A percentile compares a stretch with the other conserved stretches of the same genome.
These are phyloP conservation scores for Myriosclerotinia scirpicola DNA, from an alignment of 2,329 filamentous ascomycete genomes.

Conservation along the genomic window DNA sequence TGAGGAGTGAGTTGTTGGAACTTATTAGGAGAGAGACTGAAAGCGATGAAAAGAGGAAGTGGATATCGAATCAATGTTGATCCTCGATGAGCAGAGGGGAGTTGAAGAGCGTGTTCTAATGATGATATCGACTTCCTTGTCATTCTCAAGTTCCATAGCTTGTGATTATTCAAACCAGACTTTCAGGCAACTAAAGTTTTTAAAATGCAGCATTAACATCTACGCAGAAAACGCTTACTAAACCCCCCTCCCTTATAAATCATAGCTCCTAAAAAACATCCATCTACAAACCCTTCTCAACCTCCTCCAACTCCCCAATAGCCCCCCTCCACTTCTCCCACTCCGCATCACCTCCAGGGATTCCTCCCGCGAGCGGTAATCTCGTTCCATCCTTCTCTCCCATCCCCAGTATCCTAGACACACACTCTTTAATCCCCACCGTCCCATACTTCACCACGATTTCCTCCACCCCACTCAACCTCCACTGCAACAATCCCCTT, in stretches of 20 bases:
- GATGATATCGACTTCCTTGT: not conserved
- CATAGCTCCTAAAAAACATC: not conserved
- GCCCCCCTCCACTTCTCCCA: slow-evolving; percentile 50
- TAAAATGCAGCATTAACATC: not conserved
- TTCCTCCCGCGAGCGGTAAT: slow-evolving; percentile 57
- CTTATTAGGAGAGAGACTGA: not conserved
- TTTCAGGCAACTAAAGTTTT: not conserved
- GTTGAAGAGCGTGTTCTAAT: not conserved
- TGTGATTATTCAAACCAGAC: not conserved
- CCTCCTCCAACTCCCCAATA: slow-evolving; percentile 36
- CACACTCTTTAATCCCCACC: slow-evolving; percentile 65
- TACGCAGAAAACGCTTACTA: not conserved
- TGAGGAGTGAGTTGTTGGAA: not conserved
- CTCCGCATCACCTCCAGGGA: slow-evolving; percentile 52
- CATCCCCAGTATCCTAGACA: slow-evolving; percentile 57
- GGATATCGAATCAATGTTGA: too few species aligned
- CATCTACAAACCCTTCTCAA: slow-evolving; percentile 37
- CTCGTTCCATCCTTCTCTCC: slow-evolving; percentile 60
- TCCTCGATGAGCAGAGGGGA: not conserved
- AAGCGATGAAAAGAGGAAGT: not conserved
- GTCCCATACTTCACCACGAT: slow-evolving; percentile 59
- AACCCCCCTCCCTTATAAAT: not conserved
- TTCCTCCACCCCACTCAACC: slow-evolving; percentile 61
- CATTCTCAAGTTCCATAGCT: not conserved
- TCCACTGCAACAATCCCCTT: slow-evolving; percentile 58